phyloP scores from a whole-genome alignment of 441 rosid species.

The Isatis lusitanica region DNA sequence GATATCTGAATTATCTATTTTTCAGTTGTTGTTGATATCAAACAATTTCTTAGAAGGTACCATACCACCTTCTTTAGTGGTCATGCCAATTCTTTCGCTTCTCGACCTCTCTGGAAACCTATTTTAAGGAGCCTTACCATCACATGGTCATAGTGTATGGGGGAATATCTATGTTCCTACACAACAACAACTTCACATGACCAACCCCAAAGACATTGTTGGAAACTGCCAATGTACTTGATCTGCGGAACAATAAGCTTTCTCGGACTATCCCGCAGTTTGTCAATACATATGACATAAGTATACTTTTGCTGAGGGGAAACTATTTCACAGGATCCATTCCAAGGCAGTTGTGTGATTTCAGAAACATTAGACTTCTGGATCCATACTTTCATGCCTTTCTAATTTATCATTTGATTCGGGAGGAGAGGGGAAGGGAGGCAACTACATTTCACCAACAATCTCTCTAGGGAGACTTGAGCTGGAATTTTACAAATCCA shows the following conservation, averaged over 20 bases:
- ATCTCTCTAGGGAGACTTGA: not conserved
- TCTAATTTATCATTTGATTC: not conserved
- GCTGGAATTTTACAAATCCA: not conserved
- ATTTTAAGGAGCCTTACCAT: slow-evolving; percentile 9
- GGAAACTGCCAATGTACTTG: not conserved
- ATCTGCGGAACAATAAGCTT: slow-evolving; percentile 19
- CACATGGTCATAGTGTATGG: not conserved
- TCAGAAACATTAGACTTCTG: not conserved
- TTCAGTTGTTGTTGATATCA: not conserved
- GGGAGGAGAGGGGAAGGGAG: not conserved
- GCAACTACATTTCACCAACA: not conserved
- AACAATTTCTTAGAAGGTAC: slow-evolving; percentile 23
- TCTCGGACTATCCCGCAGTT: slow-evolving; percentile 3
- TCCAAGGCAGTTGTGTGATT: slow-evolving; percentile 13
- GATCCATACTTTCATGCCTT: slow-evolving; percentile 5
- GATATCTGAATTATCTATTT: not conserved
- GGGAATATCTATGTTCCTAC: not conserved
- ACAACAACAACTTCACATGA: slow-evolving; percentile 4
- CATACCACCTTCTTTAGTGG: not conserved
- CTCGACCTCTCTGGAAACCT: slow-evolving; percentile 21
- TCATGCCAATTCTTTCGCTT: accelerated
- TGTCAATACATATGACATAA: not conserved
- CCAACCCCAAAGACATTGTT: not conserved
- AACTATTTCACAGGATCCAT: slow-evolving; percentile 17
- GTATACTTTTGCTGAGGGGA: not conserved